Evolutionary conservation across 2,329 filamentous ascomycete species (phyloP), one percentile per base, ranked within the genome.

Genomic region (Cercospora berteroae): DNA sequence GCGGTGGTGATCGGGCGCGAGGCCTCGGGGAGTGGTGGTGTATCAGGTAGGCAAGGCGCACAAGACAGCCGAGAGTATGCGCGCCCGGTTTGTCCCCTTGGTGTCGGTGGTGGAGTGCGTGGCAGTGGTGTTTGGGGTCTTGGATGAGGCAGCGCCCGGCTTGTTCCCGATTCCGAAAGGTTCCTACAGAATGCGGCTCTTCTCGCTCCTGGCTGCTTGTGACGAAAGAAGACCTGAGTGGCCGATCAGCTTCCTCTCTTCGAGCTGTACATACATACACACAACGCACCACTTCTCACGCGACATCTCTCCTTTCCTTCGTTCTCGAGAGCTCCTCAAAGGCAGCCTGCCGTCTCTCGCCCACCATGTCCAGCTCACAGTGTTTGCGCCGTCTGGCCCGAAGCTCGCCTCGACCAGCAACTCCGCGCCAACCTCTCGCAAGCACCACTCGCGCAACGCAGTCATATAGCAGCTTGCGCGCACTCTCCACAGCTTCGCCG

Each of bases 351-450:
- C 73, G 70, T 72, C 72, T 74, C 68, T 73, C 64, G 44, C 62
- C 50, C 57, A 67, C 59, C 74, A 79, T 79, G 77, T 77, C 76
- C 72, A 77, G 76, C 74, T 77, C 77, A 66, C 77, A 78, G 74
- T 79, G 77, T 69, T 72, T 79, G 61, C 76, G 77, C 74, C 74
- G 78, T 63, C 68, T 77, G 65, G 77, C 77, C 36, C 70, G 73
- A 42, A 70, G 67, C 63, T 69, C 69, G 42, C 60, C 68, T 58
- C 73, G 73, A 60, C 72, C 73, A 68, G 68, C 73, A 33, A 70
- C 77, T 55, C 70, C 78, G 48, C 75, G 75, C 61, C 72, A 72
- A 66, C 70, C 70, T 64, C 65, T 70, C 39, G 69, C 66, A 63
- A 66, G 71, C 36, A 73, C 75, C 12, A 71, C 68, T 62, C 71